These are phyloP conservation scores for Arthrobotrys conoides DNA, from an alignment of 2,329 filamentous ascomycete species.

Conservation along the genomic window DNA sequence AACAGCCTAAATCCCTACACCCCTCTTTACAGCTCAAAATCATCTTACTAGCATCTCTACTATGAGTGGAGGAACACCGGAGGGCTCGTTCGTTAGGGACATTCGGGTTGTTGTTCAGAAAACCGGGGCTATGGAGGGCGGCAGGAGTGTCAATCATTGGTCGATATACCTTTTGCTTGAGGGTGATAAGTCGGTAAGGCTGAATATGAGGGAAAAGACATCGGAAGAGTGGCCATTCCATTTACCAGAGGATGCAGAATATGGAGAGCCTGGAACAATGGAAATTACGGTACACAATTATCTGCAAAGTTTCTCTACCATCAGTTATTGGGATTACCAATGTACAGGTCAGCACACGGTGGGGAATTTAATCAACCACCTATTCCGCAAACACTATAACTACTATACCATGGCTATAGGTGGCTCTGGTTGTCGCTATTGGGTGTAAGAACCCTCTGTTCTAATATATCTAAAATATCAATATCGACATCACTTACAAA, in stretches of 20 bases:
- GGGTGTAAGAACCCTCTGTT: slow-evolving; percentile 9
- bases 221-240: slow-evolving; percentile 5
- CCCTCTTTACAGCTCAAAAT: too few relatives aligned
- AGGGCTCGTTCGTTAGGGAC: too few relatives aligned
- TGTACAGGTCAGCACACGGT: not conserved
- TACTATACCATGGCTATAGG: slow-evolving; percentile 25
- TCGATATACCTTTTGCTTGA: slow-evolving; percentile 17
- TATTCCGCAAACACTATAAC: not conserved
- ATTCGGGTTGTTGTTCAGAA: too few relatives aligned
- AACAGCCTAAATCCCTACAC: too few relatives aligned
- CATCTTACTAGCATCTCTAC: too few relatives aligned
- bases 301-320: not conserved
- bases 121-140: not conserved
- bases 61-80: too few relatives aligned
- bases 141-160: slow-evolving; percentile 14
- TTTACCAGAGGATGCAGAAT: slow-evolving; percentile 15
- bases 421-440: slow-evolving; percentile 16
- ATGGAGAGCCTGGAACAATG: not conserved
- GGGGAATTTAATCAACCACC: slow-evolving; percentile 4
- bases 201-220: slow-evolving; percentile 24
- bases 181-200: not conserved
- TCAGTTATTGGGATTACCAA: slow-evolving; percentile 3
- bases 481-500: too few relatives aligned
- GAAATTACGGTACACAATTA: not conserved
- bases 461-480: not conserved